Conservation (phyloP, 805 yeast genomes). For the Kazachstania psychrophila region DNA sequence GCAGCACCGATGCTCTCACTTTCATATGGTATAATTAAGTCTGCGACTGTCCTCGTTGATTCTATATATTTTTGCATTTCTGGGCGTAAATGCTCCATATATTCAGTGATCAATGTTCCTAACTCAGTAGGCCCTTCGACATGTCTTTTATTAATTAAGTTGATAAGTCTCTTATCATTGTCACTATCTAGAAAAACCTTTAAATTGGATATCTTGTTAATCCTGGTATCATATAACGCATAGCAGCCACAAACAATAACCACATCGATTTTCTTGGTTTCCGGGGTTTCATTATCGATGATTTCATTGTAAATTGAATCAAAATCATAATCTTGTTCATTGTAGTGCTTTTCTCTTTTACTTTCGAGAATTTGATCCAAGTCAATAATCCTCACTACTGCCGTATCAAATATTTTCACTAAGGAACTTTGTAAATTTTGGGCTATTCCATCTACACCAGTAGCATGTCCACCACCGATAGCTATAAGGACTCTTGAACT, state of each 20-base stretch:
- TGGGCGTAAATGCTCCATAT: conserved; percentile 24
- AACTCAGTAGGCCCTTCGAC: conserved; percentile 12
- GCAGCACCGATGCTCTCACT: conserved; percentile 23
- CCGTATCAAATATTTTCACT: conserved; percentile 14
- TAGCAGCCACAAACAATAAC: conserved; percentile 67
- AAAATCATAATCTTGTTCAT: conserved; percentile 30
- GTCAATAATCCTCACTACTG: conserved; percentile 33
- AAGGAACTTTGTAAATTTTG: conserved; percentile 31
- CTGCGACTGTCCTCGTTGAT: conserved; percentile 26
- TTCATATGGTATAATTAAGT: conserved; percentile 26
- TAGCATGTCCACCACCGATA: conserved; percentile 29
- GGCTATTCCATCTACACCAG: conserved; percentile 28
- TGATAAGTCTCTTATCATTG: conserved; percentile 72
- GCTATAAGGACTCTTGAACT: conserved; percentile 14
- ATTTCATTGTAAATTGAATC: conserved; percentile 16
- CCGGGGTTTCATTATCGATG: conserved; percentile 2
- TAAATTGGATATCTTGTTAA: conserved; percentile 49
- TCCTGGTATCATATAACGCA: conserved; percentile 55
- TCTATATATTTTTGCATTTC: conserved; percentile 26
- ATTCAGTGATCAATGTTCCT: conserved; percentile 19
- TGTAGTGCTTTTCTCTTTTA: conserved; percentile 13
- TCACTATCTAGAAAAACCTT: conserved; percentile 76
- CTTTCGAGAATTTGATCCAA: conserved; percentile 28
- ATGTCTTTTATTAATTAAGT: conserved; percentile 45
- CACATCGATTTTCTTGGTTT: conserved; percentile 16